Evolutionary conservation across 2,329 filamentous ascomycete genomes (phyloP), one percentile per base, ranked within the genome.

Genomic region (Paracorniculantispora psalliotae): DNA sequence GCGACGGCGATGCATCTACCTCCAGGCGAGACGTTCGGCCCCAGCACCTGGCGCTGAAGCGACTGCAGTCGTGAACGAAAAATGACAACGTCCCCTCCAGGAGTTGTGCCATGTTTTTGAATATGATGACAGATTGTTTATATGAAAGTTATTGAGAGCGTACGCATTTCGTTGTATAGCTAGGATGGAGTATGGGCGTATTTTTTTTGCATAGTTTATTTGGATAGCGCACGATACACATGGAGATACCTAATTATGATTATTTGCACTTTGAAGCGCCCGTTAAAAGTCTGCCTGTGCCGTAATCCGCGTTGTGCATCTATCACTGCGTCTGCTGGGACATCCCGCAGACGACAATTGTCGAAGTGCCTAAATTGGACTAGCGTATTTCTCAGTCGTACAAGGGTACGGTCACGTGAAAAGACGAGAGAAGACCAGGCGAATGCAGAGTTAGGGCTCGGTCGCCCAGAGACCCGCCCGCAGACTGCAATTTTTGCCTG

Each of bases 21-120:
- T 6, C 65, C 73, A 1, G 79, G 79, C 1, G 70, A 79, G 63
- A 79, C 71, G 3, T 81, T 85, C 69, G 82, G 82, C 39, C 81
- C 82, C 4, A 70, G 69, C 15, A 67, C 67, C 13, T 82, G 79
- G 80, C 75, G 73, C 39, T 81, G 52, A 71, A 7, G 46, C 13
- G 33, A 19, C 17, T 6, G 17, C 53, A 2, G 4, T 39, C n/a
- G n/a, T n/a, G n/a, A n/a, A n/a, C n/a, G n/a, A n/a, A n/a, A n/a
- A n/a, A n/a, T n/a, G n/a, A n/a, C n/a, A n/a, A n/a, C n/a, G n/a
- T n/a, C n/a, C n/a, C n/a, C n/a, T n/a, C n/a, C n/a, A n/a, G 8
- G 21, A 41, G 3, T 10, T 30, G 5, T 9, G 33, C 25, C 19
- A 7, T 13, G 5, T 33, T 35, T 12, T 30, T 10, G 8, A 13